Percentiles rank a stretch among this genome's conserved stretches.
Conservation (phyloP, 768 basidiomycete species). For the Trametes punicea region DNA sequence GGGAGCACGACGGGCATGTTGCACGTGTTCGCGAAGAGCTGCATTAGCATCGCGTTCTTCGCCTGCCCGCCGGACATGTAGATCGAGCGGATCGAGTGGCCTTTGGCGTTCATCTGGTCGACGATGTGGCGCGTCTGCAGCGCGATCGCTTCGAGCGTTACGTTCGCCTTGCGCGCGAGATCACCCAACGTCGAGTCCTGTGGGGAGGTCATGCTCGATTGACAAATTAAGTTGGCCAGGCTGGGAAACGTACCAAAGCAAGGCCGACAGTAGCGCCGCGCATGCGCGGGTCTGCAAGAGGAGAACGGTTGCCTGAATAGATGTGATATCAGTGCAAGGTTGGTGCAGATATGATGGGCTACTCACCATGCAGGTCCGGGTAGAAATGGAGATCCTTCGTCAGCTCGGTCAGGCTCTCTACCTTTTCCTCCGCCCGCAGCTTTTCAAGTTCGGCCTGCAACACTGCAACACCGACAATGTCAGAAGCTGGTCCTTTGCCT, state of each 20-base stretch:
- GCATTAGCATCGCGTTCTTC: slow-evolving; percentile 85
- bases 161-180: slow-evolving; percentile 86
- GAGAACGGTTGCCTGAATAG: slow-evolving; percentile 84
- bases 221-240: neutral
- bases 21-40: slow-evolving; percentile 84
- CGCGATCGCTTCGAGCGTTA: slow-evolving; percentile 90
- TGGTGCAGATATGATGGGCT: neutral
- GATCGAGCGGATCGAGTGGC: slow-evolving; percentile 78
- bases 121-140: slow-evolving; percentile 94
- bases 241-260: slow-evolving; percentile 50
- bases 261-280: slow-evolving; percentile 88
- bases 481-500: neutral
- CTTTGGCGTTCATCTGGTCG: slow-evolving; percentile 82
- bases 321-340: neutral
- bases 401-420: slow-evolving; percentile 71
- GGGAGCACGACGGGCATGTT: slow-evolving; percentile 82
- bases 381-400: slow-evolving; percentile 92
- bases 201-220: neutral
- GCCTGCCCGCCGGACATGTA: slow-evolving; percentile 95
- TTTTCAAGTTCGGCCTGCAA: slow-evolving; percentile 71
- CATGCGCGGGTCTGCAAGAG: slow-evolving; percentile 95
- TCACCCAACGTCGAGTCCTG: slow-evolving; percentile 73
- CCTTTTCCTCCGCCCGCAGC: slow-evolving; percentile 52
- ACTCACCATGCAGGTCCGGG: slow-evolving; percentile 86
- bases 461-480: slow-evolving; percentile 43